These are phyloP conservation scores for Picochlorum sp. DNA, from an alignment of 139 green algal genomes.

Conservation along the genomic window DNA sequence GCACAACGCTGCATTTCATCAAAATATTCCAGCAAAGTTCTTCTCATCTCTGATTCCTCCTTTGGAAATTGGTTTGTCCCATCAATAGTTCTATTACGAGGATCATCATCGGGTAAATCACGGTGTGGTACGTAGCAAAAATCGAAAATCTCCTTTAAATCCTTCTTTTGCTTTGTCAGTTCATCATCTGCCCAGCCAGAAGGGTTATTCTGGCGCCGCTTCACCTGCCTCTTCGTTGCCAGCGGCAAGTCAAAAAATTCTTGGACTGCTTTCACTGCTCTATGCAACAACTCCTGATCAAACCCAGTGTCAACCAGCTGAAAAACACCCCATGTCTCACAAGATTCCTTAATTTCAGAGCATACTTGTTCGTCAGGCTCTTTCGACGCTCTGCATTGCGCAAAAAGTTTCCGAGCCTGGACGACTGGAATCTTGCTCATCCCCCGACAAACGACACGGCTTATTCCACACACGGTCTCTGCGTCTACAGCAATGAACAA, in stretches of 20 bases:
- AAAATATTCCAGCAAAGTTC: background rate
- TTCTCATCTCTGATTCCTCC: conserved; percentile 1
- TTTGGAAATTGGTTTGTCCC: conserved; percentile 3
- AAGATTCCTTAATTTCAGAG: conserved; percentile 8
- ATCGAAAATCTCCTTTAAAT: conserved; percentile 33
- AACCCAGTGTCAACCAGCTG: conserved; percentile 32
- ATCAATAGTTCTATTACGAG: background rate
- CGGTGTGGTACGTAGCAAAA: conserved; percentile 9
- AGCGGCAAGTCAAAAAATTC: background rate
- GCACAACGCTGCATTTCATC: background rate
- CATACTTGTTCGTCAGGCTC: too few species aligned
- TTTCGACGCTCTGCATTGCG: too few species aligned
- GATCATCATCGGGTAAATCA: conserved; percentile 1
- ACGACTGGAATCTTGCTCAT: too few species aligned
- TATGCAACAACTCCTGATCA: background rate
- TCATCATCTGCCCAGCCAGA: conserved; percentile 27
- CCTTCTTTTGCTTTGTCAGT: conserved; percentile 37
- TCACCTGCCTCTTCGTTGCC: background rate
- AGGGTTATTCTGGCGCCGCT: conserved; percentile 4
- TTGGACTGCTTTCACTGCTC: background rate
- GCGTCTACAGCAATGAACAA: too few species aligned
- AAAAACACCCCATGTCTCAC: conserved; percentile 17
- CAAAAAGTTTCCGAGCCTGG: too few species aligned
- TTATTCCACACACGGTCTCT: too few species aligned
- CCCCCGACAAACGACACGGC: too few species aligned